Evolutionary conservation across 139 green algal species (phyloP).

Genomic region (Coccomyxa sp.): DNA sequence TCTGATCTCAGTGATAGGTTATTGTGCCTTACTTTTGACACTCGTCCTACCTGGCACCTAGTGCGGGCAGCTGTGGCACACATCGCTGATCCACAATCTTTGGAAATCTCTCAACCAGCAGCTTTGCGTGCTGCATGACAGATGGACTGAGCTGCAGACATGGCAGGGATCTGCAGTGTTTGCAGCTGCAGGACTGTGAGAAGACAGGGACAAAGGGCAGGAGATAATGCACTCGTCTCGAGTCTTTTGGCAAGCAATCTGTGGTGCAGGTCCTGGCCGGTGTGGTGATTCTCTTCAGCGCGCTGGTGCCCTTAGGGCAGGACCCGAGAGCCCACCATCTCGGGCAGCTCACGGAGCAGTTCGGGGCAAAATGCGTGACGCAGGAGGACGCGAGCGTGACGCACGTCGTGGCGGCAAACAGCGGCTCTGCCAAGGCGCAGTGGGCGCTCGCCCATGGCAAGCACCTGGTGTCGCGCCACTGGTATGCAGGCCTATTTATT

Average conservation of each 20-base stretch:
- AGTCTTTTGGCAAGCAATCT: background rate
- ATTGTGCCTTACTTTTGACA: too few relatives aligned
- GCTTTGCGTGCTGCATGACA: too few relatives aligned
- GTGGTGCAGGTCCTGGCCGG: constrained; percentile 18
- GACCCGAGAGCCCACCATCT: constrained; percentile 59
- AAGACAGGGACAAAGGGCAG: too few relatives aligned
- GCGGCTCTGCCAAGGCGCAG: constrained; percentile 19
- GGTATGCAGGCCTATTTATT: constrained; percentile 8
- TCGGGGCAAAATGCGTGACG: constrained; percentile 62
- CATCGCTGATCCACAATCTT: too few relatives aligned
- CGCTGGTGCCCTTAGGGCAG: constrained; percentile 58
- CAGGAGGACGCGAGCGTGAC: constrained; percentile 37
- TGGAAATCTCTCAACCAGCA: too few relatives aligned
- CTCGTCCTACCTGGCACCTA: too few relatives aligned
- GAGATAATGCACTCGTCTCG: too few relatives aligned
- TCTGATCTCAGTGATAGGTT: too few relatives aligned
- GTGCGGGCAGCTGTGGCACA: too few relatives aligned
- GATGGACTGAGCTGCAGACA: too few relatives aligned
- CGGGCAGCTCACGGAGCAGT: constrained; percentile 60
- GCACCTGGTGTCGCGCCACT: constrained; percentile 46
- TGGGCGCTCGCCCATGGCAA: constrained; percentile 32
- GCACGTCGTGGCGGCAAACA: constrained; percentile 58
- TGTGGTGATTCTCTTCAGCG: constrained; percentile 65
- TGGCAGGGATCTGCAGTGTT: too few relatives aligned
- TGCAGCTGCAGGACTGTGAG: too few relatives aligned